These are phyloP conservation scores for Debaryomyces nepalensis DNA, from an alignment of 1,139 yeast genomes.

Conservation along the genomic window DNA sequence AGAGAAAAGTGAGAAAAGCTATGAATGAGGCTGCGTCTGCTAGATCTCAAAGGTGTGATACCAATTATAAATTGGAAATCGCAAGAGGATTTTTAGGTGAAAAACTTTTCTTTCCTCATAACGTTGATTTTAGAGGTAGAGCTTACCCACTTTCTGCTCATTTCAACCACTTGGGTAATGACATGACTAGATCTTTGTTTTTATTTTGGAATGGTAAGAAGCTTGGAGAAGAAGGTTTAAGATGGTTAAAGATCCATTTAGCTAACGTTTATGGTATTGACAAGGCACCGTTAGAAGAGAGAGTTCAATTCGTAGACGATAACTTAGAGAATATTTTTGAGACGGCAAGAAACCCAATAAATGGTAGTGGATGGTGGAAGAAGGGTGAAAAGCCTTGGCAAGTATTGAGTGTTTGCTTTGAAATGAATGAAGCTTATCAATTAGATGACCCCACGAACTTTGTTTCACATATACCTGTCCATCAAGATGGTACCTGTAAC, in stretches of 20 bases:
- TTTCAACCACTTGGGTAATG: constrained; percentile 85
- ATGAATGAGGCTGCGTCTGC: constrained; percentile 66
- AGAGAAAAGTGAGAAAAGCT: constrained; percentile 58
- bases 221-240: constrained; percentile 74
- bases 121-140: constrained; percentile 85
- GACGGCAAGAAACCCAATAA: constrained; percentile 74
- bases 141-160: constrained; percentile 92
- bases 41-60: constrained; percentile 90
- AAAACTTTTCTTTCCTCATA: constrained; percentile 90
- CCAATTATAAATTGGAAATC: constrained; percentile 90
- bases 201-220: constrained; percentile 87
- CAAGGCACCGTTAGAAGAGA: constrained; percentile 77
- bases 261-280: constrained; percentile 90
- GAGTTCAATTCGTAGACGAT: constrained; percentile 73
- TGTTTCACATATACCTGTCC: constrained; percentile 85
- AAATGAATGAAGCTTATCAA: constrained; percentile 71
- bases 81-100: constrained; percentile 93
- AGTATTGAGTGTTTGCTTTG: constrained; percentile 84
- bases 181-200: constrained; percentile 82
- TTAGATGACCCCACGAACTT: constrained; percentile 75
- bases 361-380: constrained; percentile 74
- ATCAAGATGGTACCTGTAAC: constrained; percentile 97
- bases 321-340: constrained; percentile 64
- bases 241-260: constrained; percentile 89
- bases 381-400: constrained; percentile 96